A percentile compares a stretch with the other conserved stretches of the same genome.
Evolutionary conservation across 1,139 yeast genomes (phyloP).

Genomic region (Candida buenavistaensis): DNA sequence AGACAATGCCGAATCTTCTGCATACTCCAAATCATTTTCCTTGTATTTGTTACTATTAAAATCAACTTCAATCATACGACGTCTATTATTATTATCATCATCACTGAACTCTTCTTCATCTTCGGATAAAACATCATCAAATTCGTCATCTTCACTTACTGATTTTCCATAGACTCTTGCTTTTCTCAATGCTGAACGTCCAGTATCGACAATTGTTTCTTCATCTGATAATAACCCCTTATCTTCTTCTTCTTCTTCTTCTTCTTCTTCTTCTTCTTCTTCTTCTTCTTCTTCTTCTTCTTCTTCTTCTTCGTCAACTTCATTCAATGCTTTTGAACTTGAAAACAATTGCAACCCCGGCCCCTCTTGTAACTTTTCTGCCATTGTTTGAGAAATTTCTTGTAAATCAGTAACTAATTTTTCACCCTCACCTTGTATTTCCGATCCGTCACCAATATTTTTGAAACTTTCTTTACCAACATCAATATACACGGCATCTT

Average conservation of each 20-base stretch:
- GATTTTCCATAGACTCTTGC: constrained; percentile 62
- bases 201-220: constrained; percentile 34
- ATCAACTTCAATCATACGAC: constrained; percentile 49
- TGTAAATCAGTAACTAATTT: constrained; percentile 80
- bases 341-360: constrained; percentile 77
- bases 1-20: constrained; percentile 45
- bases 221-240: constrained; percentile 36
- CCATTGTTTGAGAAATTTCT: constrained; percentile 61
- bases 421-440: constrained; percentile 78
- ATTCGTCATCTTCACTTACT: constrained; percentile 50
- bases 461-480: constrained; percentile 69
- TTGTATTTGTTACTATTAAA: constrained; percentile 40
- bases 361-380: constrained; percentile 59
- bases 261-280: constrained; percentile 33
- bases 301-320: too few species aligned
- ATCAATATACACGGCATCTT: constrained; percentile 94
- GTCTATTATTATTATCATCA: constrained; percentile 24
- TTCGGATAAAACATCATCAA: constrained; percentile 37
- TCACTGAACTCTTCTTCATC: constrained; percentile 36
- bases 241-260: constrained; percentile 35
- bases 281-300: too few species aligned
- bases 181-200: constrained; percentile 60
- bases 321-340: constrained; percentile 51
- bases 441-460: constrained; percentile 37
- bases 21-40: constrained; percentile 53